Base-by-base conservation (phyloP, 306 rosid genomes). In the Prunus mume region DNA sequence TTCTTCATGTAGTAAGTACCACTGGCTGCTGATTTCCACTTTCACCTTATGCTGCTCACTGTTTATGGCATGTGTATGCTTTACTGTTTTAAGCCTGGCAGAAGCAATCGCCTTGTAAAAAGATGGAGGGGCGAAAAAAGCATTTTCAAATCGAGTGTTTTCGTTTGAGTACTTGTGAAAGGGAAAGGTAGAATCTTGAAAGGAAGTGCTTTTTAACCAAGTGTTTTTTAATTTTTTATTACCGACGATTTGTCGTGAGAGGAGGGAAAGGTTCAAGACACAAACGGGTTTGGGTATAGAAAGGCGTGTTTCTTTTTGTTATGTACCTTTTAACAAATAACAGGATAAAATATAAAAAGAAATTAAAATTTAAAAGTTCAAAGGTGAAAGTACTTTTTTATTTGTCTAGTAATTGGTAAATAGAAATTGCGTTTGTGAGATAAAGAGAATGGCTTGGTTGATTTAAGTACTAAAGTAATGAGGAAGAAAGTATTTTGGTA, bases 81-180 rank as follows among this genome's bases (percentile, higher is more conserved):
- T 77, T 77, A 41, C 82, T 68, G 82, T 79, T 83, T 63, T 79
- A 75, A 70, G 55, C 72, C 79, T 60, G 78, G 71, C 79, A 75
- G 70, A 51, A 24, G 43, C 75, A 10, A 51, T 15, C 41, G 20
- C 51, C 24, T 70, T 58, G 43, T 71, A 75, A 76, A 58, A 55
- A 76, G 86, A 65, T 82, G 51, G 51, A 41, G 38, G 9, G 9
- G 9, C 9, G 18, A 32, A 24, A 49, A 30, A 18, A 51, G 45
- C 32, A 52, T 17, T 63, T n/a, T 51, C 1, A 24, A 58, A 22
- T 2, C 30, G 67, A 25, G 58, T 60, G 77, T 17, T 43, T 70
- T 70, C 17, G 30, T 9, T 58, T 55, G 67, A 56, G 20, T 51
- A 51, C 34, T 57, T 38, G 5, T 47, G 46, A 61, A 38, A 32